A percentile compares a stretch with the other conserved stretches of the same genome.
Evolutionary conservation across 768 basidiomycete genomes (phyloP).

Genomic region (Galerina marginata): DNA sequence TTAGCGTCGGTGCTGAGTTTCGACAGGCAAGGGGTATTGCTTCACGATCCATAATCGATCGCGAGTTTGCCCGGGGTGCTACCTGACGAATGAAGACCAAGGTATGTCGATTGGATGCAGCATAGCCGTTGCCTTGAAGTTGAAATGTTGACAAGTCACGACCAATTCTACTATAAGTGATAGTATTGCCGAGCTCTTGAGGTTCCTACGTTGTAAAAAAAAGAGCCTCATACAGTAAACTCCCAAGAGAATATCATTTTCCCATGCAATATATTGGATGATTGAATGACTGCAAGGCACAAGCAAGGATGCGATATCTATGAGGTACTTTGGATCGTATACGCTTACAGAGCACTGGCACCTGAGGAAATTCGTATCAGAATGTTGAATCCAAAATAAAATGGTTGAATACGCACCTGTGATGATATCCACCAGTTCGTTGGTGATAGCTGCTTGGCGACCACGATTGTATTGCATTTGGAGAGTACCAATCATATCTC

Average conservation of each 20-base stretch:
- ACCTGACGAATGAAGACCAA: too few species aligned
- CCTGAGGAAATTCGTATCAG: slow-evolving; percentile 28
- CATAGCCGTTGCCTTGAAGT: too few species aligned
- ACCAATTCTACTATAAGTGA: too few species aligned
- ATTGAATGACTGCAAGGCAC: slow-evolving; percentile 10
- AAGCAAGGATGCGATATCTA: slow-evolving; percentile 18
- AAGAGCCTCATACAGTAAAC: background rate
- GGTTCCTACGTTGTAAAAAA: background rate
- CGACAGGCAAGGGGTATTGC: background rate
- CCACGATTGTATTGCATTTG: slow-evolving; percentile 98
- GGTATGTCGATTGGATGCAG: too few species aligned
- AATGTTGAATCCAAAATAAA: background rate
- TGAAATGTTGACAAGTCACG: too few species aligned
- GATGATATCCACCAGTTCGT: slow-evolving; percentile 92
- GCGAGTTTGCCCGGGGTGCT: too few species aligned
- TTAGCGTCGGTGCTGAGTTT: background rate
- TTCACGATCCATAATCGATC: too few species aligned
- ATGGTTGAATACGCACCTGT: slow-evolving; percentile 61
- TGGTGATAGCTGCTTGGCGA: slow-evolving; percentile 97
- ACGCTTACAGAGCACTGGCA: slow-evolving; percentile 49
- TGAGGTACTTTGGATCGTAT: slow-evolving; percentile 10
- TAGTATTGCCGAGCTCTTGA: background rate
- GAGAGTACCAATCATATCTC: slow-evolving; percentile 86
- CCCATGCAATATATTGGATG: slow-evolving; percentile 2
- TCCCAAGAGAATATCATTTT: background rate